These are phyloP conservation scores for Naganishia vaughanmartiniae DNA, from an alignment of 768 basidiomycete genomes.

Conservation along the genomic window DNA sequence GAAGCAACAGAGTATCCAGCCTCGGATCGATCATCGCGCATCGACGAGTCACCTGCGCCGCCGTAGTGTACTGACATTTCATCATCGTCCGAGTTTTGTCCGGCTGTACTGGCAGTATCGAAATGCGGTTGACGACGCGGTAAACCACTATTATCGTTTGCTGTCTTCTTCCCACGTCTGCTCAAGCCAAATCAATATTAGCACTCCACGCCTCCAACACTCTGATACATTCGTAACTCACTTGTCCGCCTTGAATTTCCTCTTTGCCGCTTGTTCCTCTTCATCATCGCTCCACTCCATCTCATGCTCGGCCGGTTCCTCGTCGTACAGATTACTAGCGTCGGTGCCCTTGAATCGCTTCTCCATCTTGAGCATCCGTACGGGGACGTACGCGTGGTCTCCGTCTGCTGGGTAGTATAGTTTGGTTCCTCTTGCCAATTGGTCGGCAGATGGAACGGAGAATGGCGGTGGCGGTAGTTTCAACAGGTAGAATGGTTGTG, in stretches of 20 bases:
- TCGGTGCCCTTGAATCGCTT: conserved; percentile 75
- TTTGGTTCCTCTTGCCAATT: conserved; percentile 49
- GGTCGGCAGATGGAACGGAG: conserved; percentile 40
- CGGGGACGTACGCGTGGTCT: conserved; percentile 77
- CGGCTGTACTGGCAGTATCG: conserved; percentile 19
- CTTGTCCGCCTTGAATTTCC: conserved; percentile 56
- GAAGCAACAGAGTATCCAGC: conserved; percentile 19
- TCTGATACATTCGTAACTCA: not conserved
- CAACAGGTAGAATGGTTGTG: conserved; percentile 83
- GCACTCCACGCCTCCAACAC: not conserved
- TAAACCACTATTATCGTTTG: not conserved
- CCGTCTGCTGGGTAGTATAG: conserved; percentile 73
- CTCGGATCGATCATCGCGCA: conserved; percentile 19
- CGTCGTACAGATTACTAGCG: conserved; percentile 90
- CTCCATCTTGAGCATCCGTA: conserved; percentile 62
- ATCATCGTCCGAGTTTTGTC: conserved; percentile 12
- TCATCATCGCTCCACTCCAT: conserved; percentile 95
- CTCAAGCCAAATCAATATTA: too few relatives aligned
- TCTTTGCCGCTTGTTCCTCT: conserved; percentile 71
- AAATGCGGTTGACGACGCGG: conserved; percentile 18
- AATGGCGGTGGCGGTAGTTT: conserved; percentile 66
- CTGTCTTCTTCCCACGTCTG: conserved; percentile 15
- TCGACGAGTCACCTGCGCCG: not conserved
- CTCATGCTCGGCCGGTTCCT: conserved; percentile 86
- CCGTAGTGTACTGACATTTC: conserved; percentile 24